Percentiles rank a stretch among this genome's conserved stretches.
phyloP scores from a whole-genome alignment of 495 filamentous ascomycete species.

The Penicillium atrosanguineum region DNA sequence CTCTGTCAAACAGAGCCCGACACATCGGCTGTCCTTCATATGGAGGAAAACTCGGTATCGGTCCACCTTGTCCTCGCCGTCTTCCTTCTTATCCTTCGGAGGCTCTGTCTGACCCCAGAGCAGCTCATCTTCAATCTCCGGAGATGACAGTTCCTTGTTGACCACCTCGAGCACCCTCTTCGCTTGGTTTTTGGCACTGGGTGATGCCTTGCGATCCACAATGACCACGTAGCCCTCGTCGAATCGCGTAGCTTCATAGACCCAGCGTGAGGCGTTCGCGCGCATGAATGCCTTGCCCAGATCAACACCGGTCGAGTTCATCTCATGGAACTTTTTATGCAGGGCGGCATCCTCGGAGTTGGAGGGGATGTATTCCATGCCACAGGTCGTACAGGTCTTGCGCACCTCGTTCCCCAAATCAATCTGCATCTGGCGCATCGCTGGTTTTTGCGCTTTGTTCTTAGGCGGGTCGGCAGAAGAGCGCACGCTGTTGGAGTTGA shows the following conservation, averaged over 20 bases:
- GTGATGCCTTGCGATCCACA: slow-evolving; percentile 53
- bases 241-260: slow-evolving; percentile 45
- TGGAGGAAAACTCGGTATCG: slow-evolving; percentile 66
- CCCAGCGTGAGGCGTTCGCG: slow-evolving; percentile 45
- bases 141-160: slow-evolving; percentile 63
- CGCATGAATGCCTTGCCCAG: slow-evolving; percentile 55
- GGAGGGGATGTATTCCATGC: slow-evolving; percentile 71
- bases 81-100: slow-evolving; percentile 30
- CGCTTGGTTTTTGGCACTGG: slow-evolving; percentile 54
- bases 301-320: slow-evolving; percentile 63
- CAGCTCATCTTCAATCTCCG: slow-evolving; percentile 54
- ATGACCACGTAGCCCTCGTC: slow-evolving; percentile 55
- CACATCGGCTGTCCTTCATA: slow-evolving; percentile 59
- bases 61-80: slow-evolving; percentile 44
- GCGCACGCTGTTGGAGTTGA: slow-evolving; percentile 51
- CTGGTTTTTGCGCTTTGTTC: slow-evolving; percentile 32
- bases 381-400: slow-evolving; percentile 61
- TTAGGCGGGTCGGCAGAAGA: slow-evolving; percentile 40
- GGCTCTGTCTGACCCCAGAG: slow-evolving; percentile 57
- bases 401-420: slow-evolving; percentile 60
- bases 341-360: slow-evolving; percentile 60
- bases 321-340: slow-evolving; percentile 67
- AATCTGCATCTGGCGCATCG: slow-evolving; percentile 63
- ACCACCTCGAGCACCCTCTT: slow-evolving; percentile 65
- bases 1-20: slow-evolving; percentile 66